Base-by-base conservation (phyloP, 805 yeast genomes). In the Metschnikowia bowlesiae region DNA sequence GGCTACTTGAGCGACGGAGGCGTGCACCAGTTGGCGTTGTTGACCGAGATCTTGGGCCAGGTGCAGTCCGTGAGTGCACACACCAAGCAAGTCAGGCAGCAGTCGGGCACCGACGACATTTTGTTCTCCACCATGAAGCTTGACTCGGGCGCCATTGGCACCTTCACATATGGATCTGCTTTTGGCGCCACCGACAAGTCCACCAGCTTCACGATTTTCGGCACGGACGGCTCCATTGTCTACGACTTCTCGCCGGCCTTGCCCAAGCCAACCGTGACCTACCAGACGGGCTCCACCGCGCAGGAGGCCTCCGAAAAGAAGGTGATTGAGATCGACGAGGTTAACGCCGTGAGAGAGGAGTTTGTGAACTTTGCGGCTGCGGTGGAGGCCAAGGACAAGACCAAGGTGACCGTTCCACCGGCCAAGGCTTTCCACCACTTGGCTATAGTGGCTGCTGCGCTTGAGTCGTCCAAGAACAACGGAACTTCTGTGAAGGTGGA, bases 1-100 rank as follows among this genome's bases (percentile, higher is more conserved):
- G 97, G 97, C 0, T 91, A 76, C 69, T 74, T 92, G 60, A 84
- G 92, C 51, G 98, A 92, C 62, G 97, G 97, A 62, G 98, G 97
- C 65, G 98, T 92, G 26, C 98, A 92, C 69, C 97, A 91, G 68
- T 73, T 91, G 66, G 96, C 96, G 2, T 71, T 89, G 36, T 77
- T 91, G 56, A 89, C 96, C 8, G 89, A 82, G 52, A 82, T 89
- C 16, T 74, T 92, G 48, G 97, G 98, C 47, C 74, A 76, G 26
- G 84, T 89, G 13, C 81, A 78, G 44, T 67, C 83, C 6, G 82
- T 91, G 36, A 79, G 88, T 48, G 97, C 90, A 8, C 78, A 79
- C 57, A 85, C 97, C 11, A 81, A 74, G 53, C 97, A 90, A 70
- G 77, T 88, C 44, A 80, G 90, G 63, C 73, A 83, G 61, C 80